These are phyloP conservation scores for Neofusicoccum cordaticola DNA, from an alignment of 2,329 filamentous ascomycete species.

Conservation along the genomic window DNA sequence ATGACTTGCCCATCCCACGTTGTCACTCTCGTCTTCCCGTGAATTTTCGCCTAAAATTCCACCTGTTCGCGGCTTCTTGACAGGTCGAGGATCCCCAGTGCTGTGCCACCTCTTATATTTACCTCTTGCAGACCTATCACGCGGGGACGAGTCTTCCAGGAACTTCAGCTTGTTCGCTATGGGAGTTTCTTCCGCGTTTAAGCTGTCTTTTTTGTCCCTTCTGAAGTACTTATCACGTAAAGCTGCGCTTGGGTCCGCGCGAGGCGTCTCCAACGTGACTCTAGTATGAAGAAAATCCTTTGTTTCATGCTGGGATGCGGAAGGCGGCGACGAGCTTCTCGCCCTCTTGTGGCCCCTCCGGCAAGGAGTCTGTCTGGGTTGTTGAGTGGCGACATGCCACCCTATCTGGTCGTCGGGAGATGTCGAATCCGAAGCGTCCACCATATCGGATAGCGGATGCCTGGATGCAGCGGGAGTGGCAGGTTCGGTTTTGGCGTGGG, in stretches of 20 bases:
- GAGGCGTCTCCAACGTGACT: constrained; percentile 36
- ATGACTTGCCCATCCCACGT: constrained; percentile 21
- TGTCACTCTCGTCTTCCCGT: constrained; percentile 12
- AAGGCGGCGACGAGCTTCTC: constrained; percentile 46
- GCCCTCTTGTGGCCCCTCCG: constrained; percentile 39
- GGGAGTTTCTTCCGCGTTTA: constrained; percentile 34
- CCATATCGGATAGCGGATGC: constrained; percentile 58
- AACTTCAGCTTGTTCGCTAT: constrained; percentile 27
- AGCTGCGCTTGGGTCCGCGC: constrained; percentile 47
- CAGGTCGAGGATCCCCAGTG: constrained; percentile 29
- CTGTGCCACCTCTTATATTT: constrained; percentile 48
- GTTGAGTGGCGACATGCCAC: constrained; percentile 45
- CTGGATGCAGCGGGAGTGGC: constrained; percentile 58
- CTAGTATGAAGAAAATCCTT: constrained; percentile 22
- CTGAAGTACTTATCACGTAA: constrained; percentile 45
- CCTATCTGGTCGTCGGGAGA: constrained; percentile 61
- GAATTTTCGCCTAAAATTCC: constrained; percentile 32
- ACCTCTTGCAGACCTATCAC: constrained; percentile 45
- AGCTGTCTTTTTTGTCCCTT: constrained; percentile 34
- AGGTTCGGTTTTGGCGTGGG: constrained; percentile 29
- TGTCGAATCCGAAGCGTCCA: constrained; percentile 52
- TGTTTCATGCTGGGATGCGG: constrained; percentile 38
- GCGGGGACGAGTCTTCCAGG: constrained; percentile 45
- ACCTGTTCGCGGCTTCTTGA: constrained; percentile 40
- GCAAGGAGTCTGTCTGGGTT: background rate